Base-by-base conservation (phyloP, 78 protist genomes). In the Dictyostelium capitatum region DNA sequence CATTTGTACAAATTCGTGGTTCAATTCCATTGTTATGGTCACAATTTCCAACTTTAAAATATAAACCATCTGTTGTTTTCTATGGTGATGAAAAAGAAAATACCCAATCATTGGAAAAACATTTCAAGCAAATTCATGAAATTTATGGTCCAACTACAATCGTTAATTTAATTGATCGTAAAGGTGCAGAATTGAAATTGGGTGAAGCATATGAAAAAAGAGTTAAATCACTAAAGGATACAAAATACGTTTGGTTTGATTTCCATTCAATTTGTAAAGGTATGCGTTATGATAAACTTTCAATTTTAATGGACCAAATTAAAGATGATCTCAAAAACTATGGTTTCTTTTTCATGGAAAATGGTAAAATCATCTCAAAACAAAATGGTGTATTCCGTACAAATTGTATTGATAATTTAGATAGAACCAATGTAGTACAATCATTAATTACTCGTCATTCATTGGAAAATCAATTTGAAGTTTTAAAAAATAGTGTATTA, bases 391-490 rank as follows among this genome's bases (percentile, higher is more conserved):
- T 95, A 19, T 19, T 98, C 25, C 97, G 99, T 30, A 95, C 97
- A 37, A 98, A 98, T 85, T 98, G 99, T 72, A 96, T 97, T 48
- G 99, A 98, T 72, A 97, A 98, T 83, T 79, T 98, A 6, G 99
- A 98, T 48, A 70, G 99, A 19, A 98, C 99, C 64, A 98, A 98
- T 73, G 99, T 98, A 11, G 97, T 95, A 0, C 99, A 98, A 89
- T 25, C 83, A 9, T 17, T 96, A 20, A n/a, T 97, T 17, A 92
- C 95, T 20, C 43, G 79, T 23, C 20, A 23, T 1, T 17, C 43
- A 14, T 80, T 97, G 7, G 65, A 3, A 25, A 41, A 28, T 28
- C 96, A 82, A 69, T 37, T 97, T 41, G 6, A 7, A 10, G 54
- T 70, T 0, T 62, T 81, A 17, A 37, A 37, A 37, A 37, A 37